Base-by-base conservation (phyloP, 441 rosid genomes). In the Pelargonium cotyledonis region DNA sequence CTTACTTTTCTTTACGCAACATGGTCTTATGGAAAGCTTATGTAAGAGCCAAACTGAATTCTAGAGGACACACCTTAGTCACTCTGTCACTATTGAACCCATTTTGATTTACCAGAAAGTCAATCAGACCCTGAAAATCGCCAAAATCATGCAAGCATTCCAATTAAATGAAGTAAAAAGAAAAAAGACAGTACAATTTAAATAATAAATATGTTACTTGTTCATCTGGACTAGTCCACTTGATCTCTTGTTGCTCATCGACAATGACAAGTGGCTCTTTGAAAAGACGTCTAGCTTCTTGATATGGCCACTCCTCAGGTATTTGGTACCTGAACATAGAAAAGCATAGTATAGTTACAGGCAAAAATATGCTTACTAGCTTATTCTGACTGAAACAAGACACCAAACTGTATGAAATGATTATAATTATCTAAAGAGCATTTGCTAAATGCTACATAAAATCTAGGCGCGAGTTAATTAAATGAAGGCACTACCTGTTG, bases 271-370 rank as follows among this genome's bases (percentile, higher is more conserved):
- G 68, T 40, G 98, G 99, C 73, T 95, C 96, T 78, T 88, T 90
- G 66, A 95, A 95, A 69, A 95, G 91, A 68, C 40, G 70, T 0
- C 90, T 87, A 68, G 96, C 99, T 83, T 87, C 91, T 74, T 82
- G 80, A 80, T 90, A 92, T 62, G 99, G 99, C 97, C 98, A 95
- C 63, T 85, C 85, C 64, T 84, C 97, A 2, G 96, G 89, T 84
- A 95, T 85, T 76, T 84, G 89, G 75, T 95, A 92, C 83, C 98
- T 95, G 75, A 55, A 65, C 8, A 71, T 3, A 63, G 72, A 65
- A 44, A 71, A 67, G n/a, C 8, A 46, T 18, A 11, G 8, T 31
- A 19, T 19, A 6, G 3, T 11, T 44, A 44, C 12, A 0, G 12
- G 49, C 49, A 65, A 4, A 0, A 65, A 29, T 47, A 65, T 38